These are phyloP conservation scores for Neurospora crassa DNA, from an alignment of 2,329 filamentous ascomycete genomes.

Conservation along the genomic window DNA sequence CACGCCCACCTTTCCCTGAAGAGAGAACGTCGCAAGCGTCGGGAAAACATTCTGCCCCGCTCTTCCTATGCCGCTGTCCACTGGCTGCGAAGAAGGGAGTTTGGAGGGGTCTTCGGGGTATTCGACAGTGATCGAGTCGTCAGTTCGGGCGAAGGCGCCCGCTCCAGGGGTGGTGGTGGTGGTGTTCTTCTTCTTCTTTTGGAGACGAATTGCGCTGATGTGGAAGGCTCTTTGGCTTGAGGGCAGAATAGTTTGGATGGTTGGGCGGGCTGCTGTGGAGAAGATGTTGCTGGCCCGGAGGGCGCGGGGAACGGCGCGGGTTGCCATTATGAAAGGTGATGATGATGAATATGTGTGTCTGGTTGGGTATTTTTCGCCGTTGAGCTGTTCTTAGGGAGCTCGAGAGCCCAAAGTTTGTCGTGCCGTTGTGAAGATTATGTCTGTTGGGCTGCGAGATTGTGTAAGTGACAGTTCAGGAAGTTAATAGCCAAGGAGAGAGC, in stretches of 20 bases:
- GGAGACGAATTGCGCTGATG: too few species aligned
- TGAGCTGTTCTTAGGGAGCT: not conserved
- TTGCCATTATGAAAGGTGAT: not conserved
- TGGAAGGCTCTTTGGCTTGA: too few species aligned
- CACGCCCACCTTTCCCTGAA: conserved; percentile 73
- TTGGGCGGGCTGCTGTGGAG: not conserved
- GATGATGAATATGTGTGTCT: not conserved
- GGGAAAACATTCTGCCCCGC: conserved; percentile 70
- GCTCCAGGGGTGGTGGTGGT: conserved; percentile 28
- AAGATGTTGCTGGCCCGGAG: conserved; percentile 1
- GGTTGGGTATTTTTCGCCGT: not conserved
- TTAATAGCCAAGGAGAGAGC: not conserved
- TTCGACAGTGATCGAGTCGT: conserved; percentile 66
- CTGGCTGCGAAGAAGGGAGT: conserved; percentile 59
- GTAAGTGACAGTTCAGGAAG: not conserved
- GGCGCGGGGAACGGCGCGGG: not conserved
- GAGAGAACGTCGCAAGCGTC: conserved; percentile 75
- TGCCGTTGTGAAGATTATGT: not conserved
- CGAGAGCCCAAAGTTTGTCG: not conserved
- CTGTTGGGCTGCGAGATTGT: not conserved
- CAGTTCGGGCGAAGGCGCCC: conserved; percentile 62
- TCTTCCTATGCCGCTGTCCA: conserved; percentile 55
- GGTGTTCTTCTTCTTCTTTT: not conserved
- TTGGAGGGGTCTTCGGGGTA: conserved; percentile 65
- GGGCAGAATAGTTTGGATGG: too few species aligned